Conservation (phyloP, 306 rosid species). For the cucumber (Cucumis sativus) region DNA sequence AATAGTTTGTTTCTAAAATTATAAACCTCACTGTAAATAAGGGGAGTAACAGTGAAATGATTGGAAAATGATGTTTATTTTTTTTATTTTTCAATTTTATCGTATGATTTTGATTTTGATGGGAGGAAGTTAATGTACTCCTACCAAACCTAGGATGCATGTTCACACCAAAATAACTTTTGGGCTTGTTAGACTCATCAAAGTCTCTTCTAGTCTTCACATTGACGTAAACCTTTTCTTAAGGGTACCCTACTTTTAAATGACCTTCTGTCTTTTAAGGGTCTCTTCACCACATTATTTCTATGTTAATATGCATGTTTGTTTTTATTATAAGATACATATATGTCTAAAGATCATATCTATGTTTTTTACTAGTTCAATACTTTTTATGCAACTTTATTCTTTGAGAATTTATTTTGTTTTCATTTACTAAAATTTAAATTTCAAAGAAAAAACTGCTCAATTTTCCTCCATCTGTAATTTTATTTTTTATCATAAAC, state of each 20-base stretch:
- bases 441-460: too few species aligned
- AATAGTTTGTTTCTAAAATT: too few species aligned
- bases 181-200: background rate
- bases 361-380: too few species aligned
- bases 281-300: background rate
- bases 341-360: too few species aligned
- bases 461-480: too few species aligned
- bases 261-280: background rate
- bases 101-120: background rate
- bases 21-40: too few species aligned
- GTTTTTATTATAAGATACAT: background rate
- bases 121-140: background rate
- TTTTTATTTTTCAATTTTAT: background rate
- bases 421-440: too few species aligned
- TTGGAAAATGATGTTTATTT: background rate
- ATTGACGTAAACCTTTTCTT: background rate
- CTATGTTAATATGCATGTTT: background rate
- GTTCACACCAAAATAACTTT: background rate
- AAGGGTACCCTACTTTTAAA: background rate
- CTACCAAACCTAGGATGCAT: background rate
- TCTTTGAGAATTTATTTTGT: too few species aligned
- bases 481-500: too few species aligned
- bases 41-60: background rate
- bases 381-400: too few species aligned
- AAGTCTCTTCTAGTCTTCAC: background rate